Base-by-base conservation (phyloP, 257 asterid genomes). In the Leonotis leonurus region DNA sequence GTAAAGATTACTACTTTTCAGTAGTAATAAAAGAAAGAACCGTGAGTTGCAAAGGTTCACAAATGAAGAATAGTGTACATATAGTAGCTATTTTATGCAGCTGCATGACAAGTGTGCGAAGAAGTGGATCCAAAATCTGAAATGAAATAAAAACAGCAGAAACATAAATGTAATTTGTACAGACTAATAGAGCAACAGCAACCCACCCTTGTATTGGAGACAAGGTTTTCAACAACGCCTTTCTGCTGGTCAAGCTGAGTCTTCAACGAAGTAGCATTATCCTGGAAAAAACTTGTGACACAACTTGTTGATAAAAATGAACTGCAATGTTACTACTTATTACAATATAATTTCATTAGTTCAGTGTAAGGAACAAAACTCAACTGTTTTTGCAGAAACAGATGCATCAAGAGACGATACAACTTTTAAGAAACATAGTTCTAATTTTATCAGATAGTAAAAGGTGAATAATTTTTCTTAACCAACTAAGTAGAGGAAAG, bases 211-310 rank as follows among this genome's bases (percentile, higher is more conserved):
- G 95, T 84, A 80, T 92, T 92, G 68, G 89, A 75, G 70, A 92
- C 89, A 13, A 92, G 95, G 70, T 77, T 92, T 1, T 92, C 95
- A 68, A 86, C 97, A 14, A 92, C 89, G 49, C 77, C 40, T 76
- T 78, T 92, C 80, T 92, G 98, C 69, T 89, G 99, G 57, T 80
- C 97, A 61, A 92, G 90, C 74, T 92, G 99, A 64, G 90, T 16
- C 79, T 76, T 92, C 81, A 92, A 74, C 29, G 97, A 78, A 84
- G 49, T 89, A 54, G 98, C 98, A 74, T 78, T 89, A 71, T 89
- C 97, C 97, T 92, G 90, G 59, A 78, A 40, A 69, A 22, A n/a
- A n/a, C n/a, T n/a, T 24, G 18, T 24, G 35, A 50, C 4, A 22
- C 5, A 50, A 50, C 33, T 16, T 27, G 25, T 24, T 30, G 51